Conservation (phyloP, 129 eudicot species). For the Helianthus tuberosus region DNA sequence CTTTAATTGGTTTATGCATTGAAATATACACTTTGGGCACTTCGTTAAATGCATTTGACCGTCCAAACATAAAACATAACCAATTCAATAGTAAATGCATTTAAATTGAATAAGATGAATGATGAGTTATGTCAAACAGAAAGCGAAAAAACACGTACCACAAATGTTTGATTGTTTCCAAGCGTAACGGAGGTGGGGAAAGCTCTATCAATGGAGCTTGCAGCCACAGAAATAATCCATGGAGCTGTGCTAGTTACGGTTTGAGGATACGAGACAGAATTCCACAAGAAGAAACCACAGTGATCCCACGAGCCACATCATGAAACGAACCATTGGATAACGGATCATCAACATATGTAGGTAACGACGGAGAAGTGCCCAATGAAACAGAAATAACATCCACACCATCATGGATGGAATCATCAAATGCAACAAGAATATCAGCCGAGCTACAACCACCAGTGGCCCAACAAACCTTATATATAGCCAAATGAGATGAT, state of each 20-base stretch:
- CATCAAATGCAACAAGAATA: slow-evolving; percentile 59
- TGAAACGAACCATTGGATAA: slow-evolving; percentile 50
- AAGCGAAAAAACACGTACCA: slow-evolving; percentile 27
- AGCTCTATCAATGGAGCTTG: slow-evolving; percentile 47
- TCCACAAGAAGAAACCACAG: slow-evolving; percentile 55
- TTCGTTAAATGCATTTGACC: too few relatives aligned
- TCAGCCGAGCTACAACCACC: slow-evolving; percentile 53
- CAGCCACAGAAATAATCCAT: slow-evolving; percentile 57
- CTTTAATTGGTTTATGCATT: too few relatives aligned
- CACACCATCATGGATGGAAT: slow-evolving; percentile 54
- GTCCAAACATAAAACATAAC: too few relatives aligned
- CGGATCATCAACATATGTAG: slow-evolving; percentile 38
- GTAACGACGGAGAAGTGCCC: slow-evolving; percentile 37
- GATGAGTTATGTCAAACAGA: not conserved
- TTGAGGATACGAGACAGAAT: slow-evolving; percentile 46
- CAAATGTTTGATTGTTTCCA: slow-evolving; percentile 45
- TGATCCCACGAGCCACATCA: slow-evolving; percentile 49
- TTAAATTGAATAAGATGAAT: not conserved
- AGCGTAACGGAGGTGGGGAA: slow-evolving; percentile 43
- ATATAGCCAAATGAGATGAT: slow-evolving; percentile 48
- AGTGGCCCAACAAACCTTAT: slow-evolving; percentile 64
- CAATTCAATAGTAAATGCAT: not conserved
- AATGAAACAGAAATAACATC: slow-evolving; percentile 53
- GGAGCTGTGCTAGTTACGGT: slow-evolving; percentile 55
- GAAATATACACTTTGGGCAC: too few relatives aligned